Evolutionary conservation across 1,284 basidiomycete genomes (phyloP).

Genomic region (Cronartium ribicola): DNA sequence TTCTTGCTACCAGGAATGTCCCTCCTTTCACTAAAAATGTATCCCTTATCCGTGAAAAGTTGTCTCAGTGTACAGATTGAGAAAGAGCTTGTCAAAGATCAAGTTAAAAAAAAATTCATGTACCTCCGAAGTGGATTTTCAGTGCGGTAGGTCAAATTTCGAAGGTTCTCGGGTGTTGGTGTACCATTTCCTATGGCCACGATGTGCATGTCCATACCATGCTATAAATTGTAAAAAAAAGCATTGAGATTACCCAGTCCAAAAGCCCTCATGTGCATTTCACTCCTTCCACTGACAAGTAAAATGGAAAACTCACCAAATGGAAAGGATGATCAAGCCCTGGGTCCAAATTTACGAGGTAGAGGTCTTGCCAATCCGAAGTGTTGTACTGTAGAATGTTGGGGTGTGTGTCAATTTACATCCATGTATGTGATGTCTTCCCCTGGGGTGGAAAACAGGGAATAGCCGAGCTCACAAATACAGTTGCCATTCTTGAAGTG

Average conservation of each 20-base stretch:
- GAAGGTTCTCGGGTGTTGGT: conserved; percentile 3
- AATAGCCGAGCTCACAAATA: neutral
- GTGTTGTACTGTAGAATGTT: neutral
- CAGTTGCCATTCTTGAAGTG: neutral
- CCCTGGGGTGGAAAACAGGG: too few relatives aligned
- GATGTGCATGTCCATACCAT: conserved; percentile 39
- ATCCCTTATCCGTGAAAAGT: neutral
- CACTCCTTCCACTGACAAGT: too few relatives aligned
- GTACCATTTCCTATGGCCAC: conserved; percentile 18
- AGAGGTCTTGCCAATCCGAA: neutral
- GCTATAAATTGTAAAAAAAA: neutral
- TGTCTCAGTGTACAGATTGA: neutral
- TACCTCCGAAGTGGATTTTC: conserved; percentile 8
- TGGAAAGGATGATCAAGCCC: neutral
- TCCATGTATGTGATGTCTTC: too few relatives aligned
- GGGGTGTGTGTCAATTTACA: neutral
- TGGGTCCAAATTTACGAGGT: neutral
- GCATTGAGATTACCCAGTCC: neutral
- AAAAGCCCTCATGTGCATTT: neutral
- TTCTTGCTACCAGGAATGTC: conserved; percentile 18
- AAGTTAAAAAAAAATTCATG: neutral
- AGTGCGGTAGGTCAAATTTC: neutral
- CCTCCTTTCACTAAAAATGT: conserved; percentile 16
- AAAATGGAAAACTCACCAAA: conserved; percentile 3
- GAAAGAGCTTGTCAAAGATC: neutral